phyloP scores from a whole-genome alignment of 768 basidiomycete genomes.

The Mrakia blollopis region DNA sequence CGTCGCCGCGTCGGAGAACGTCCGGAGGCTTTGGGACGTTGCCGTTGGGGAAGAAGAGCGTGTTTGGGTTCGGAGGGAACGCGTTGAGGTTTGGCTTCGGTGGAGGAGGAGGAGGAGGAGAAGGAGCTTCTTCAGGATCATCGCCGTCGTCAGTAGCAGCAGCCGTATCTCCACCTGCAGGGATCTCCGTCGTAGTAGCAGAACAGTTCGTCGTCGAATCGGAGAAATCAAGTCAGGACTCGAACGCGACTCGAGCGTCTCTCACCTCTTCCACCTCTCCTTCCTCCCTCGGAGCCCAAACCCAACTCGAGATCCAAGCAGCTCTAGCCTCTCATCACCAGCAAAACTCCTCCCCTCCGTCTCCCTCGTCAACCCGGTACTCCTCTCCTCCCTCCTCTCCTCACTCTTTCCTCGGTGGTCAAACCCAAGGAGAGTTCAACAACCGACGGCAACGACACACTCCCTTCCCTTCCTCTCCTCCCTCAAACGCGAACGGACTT shows the following conservation, averaged over 20 bases:
- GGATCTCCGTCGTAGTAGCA: no score
- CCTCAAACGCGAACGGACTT: not conserved
- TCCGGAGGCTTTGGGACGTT: not conserved
- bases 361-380: not conserved
- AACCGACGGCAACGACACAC: not conserved
- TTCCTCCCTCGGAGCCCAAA: slow-evolving; percentile 10
- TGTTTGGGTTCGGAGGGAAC: not conserved
- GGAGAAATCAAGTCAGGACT: not conserved
- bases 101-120: not conserved
- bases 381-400: not conserved
- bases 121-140: not conserved
- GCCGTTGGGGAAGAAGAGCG: not conserved
- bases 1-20: not conserved
- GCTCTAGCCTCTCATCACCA: not conserved
- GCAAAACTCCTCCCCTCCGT: not conserved
- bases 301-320: slow-evolving; percentile 13
- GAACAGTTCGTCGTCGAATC: no score
- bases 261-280: not conserved
- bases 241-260: not conserved
- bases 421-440: not conserved
- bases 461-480: slow-evolving; percentile 1
- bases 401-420: not conserved
- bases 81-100: not conserved
- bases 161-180: no score
- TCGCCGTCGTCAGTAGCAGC: not conserved